phyloP scores from a whole-genome alignment of 768 basidiomycete species.

The Gymnopilus dilepis region DNA sequence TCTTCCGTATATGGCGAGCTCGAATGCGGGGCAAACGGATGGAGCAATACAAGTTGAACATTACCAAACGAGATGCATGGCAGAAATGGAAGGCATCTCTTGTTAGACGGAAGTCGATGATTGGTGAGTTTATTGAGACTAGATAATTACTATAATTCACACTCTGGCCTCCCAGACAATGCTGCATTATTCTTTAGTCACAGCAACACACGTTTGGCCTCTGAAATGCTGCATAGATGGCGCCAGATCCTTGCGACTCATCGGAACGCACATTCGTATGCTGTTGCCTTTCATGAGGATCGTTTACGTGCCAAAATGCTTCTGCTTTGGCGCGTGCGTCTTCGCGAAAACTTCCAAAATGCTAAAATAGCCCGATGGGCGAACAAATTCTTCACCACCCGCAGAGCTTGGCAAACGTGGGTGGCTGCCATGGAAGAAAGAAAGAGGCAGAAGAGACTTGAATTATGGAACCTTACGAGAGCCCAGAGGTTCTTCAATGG shows the following conservation, averaged over 20 bases:
- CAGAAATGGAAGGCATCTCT: conserved; percentile 26
- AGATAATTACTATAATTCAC: conserved; percentile 1
- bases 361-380: conserved; percentile 34
- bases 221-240: conserved; percentile 26
- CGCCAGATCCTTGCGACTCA: conserved; percentile 26
- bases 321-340: conserved; percentile 31
- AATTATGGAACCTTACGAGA: conserved; percentile 24
- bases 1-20: conserved; percentile 35
- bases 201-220: conserved; percentile 21
- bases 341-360: conserved; percentile 25
- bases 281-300: conserved; percentile 27
- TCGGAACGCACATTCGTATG: conserved; percentile 27
- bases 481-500: conserved; percentile 24
- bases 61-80: conserved; percentile 22
- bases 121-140: conserved; percentile 21
- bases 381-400: conserved; percentile 30
- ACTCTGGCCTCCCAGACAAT: conserved; percentile 19
- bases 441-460: conserved; percentile 29
- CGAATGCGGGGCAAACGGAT: conserved; percentile 31
- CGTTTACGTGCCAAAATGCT: conserved; percentile 24
- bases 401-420: conserved; percentile 30
- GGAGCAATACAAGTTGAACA: conserved; percentile 25
- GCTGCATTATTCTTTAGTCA: conserved; percentile 26
- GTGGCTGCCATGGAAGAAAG: conserved; percentile 28
- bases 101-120: conserved; percentile 21